phyloP scores from a whole-genome alignment of 2,329 filamentous ascomycete genomes.

The Aureobasidium subglaciale region DNA sequence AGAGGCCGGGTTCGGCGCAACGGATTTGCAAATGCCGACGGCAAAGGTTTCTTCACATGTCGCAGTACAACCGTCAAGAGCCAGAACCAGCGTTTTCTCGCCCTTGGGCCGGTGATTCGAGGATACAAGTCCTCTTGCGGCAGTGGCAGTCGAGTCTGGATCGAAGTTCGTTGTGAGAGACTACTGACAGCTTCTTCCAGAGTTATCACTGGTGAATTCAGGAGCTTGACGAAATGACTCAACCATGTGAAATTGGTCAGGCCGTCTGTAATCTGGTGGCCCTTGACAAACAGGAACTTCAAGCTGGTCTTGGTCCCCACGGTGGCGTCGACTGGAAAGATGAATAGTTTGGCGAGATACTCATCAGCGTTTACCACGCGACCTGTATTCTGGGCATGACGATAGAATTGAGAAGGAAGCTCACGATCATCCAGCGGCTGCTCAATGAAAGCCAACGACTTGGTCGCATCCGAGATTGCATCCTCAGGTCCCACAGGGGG shows the following conservation, averaged over 20 bases:
- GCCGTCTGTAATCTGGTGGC: constrained; percentile 41
- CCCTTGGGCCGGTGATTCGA: constrained; percentile 29
- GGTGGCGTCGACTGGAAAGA: constrained; percentile 27
- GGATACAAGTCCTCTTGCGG: constrained; percentile 44
- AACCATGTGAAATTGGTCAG: constrained; percentile 37
- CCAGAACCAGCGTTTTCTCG: constrained; percentile 42
- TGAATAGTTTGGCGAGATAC: constrained; percentile 34
- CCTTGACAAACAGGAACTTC: constrained; percentile 34
- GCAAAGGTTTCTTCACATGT: constrained; percentile 34
- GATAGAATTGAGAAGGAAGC: constrained; percentile 28
- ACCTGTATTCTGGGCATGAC: constrained; percentile 35
- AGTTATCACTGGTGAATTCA: constrained; percentile 26
- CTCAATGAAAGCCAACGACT: constrained; percentile 32
- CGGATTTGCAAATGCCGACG: constrained; percentile 37
- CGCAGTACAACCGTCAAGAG: constrained; percentile 38
- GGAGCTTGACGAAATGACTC: constrained; percentile 32
- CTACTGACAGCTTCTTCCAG: constrained; percentile 22
- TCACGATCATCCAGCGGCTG: constrained; percentile 30
- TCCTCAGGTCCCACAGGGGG: constrained; percentile 24
- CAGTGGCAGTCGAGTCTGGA: constrained; percentile 31
- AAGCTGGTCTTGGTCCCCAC: constrained; percentile 27
- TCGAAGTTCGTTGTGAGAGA: constrained; percentile 18
- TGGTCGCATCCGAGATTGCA: constrained; percentile 27
- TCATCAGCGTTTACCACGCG: constrained; percentile 33
- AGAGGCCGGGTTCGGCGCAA: constrained; percentile 23